These are phyloP conservation scores for Helianthus tuberosus DNA, from an alignment of 129 eudicot genomes.

Conservation along the genomic window DNA sequence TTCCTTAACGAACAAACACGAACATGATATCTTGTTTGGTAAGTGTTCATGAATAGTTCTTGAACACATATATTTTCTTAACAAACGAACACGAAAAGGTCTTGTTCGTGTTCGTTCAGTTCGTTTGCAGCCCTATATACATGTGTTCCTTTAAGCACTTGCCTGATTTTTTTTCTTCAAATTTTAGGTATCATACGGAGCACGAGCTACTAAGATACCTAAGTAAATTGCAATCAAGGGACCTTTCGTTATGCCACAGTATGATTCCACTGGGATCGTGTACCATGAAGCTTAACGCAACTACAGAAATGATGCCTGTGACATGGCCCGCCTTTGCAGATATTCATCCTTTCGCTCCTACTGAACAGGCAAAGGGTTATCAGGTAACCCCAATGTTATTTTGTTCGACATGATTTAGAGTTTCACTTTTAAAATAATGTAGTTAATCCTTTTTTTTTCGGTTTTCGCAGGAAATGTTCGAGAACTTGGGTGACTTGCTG, in stretches of 20 bases:
- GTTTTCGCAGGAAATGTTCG: slow-evolving; percentile 79
- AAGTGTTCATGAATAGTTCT: no score
- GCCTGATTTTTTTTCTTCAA: background rate
- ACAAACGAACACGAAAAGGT: no score
- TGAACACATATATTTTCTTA: no score
- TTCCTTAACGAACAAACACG: no score
- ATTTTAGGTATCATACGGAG: slow-evolving; percentile 78
- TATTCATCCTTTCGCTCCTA: slow-evolving; percentile 95
- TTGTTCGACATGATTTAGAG: background rate
- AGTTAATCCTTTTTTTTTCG: background rate
- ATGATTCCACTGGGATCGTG: slow-evolving; percentile 99
- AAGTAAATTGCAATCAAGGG: slow-evolving; percentile 80
- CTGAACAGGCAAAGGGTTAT: slow-evolving; percentile 80
- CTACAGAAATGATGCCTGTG: slow-evolving; percentile 98
- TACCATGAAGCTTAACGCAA: slow-evolving; percentile 97
- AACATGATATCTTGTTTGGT: no score
- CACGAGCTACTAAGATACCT: slow-evolving; percentile 96
- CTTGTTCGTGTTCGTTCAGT: no score
- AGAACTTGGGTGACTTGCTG: slow-evolving; percentile 78
- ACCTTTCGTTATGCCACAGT: slow-evolving; percentile 96
- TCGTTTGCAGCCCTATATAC: no score
- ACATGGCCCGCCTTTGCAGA: slow-evolving; percentile 87
- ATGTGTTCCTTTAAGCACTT: background rate
- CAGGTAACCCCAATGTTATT: slow-evolving; percentile 47
- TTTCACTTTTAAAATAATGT: background rate